Percentiles rank a stretch among this genome's conserved stretches.
These are phyloP conservation scores for Yarrowia osloensis DNA, from an alignment of 805 yeast genomes.

Conservation along the genomic window DNA sequence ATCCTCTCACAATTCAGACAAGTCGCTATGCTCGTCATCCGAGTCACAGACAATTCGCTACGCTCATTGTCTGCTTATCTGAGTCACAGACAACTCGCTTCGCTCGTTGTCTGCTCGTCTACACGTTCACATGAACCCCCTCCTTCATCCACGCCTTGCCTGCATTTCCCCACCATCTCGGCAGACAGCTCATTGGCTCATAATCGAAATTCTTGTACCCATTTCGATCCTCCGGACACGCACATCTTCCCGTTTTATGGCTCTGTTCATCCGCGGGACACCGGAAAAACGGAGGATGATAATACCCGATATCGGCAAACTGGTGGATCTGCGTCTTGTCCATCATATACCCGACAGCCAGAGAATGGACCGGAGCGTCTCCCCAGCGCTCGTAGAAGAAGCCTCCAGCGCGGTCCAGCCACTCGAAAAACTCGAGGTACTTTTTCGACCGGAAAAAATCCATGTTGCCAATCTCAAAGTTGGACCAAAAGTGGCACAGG, in stretches of 20 bases:
- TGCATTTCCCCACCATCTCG: slow-evolving; percentile 44
- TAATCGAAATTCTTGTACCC: slow-evolving; percentile 41
- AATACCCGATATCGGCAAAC: slow-evolving; percentile 81
- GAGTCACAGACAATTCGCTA: no score
- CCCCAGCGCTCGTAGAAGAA: slow-evolving; percentile 95
- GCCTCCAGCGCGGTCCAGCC: slow-evolving; percentile 72
- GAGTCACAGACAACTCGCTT: background rate
- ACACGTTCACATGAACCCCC: slow-evolving; percentile 12
- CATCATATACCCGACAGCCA: slow-evolving; percentile 63
- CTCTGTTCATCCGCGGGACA: slow-evolving; percentile 45
- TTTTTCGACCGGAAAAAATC: slow-evolving; percentile 72
- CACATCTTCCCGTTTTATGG: slow-evolving; percentile 42
- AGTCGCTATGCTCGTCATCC: no score
- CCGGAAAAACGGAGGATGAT: slow-evolving; percentile 63
- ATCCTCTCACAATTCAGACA: no score
- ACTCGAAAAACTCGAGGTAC: slow-evolving; percentile 65
- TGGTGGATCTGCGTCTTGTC: slow-evolving; percentile 65
- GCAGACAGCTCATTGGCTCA: slow-evolving; percentile 43
- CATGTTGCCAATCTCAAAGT: slow-evolving; percentile 78
- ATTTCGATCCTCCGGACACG: slow-evolving; percentile 41
- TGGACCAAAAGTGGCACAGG: slow-evolving; percentile 85
- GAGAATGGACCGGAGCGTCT: slow-evolving; percentile 87
- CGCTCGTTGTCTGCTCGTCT: background rate
- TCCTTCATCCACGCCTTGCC: slow-evolving; percentile 36
- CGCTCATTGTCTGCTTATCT: background rate